These are phyloP conservation scores for Scytalidium lignicola DNA, from an alignment of 2,329 filamentous ascomycete genomes.

Conservation along the genomic window DNA sequence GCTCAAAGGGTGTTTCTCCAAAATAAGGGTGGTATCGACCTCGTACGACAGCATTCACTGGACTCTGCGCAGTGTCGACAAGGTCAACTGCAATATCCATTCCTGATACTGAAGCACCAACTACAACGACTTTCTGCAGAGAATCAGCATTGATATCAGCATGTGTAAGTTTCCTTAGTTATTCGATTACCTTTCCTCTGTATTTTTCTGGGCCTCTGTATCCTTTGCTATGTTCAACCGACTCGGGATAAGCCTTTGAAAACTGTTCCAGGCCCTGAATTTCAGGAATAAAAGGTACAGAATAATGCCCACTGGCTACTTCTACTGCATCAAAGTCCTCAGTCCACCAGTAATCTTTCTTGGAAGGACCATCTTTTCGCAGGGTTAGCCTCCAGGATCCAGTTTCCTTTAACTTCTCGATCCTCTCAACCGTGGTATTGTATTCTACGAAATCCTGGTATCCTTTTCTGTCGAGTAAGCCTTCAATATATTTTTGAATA, in stretches of 20 bases:
- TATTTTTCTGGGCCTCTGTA: slow-evolving; percentile 60
- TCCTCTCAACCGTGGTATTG: slow-evolving; percentile 55
- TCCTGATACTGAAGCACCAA: slow-evolving; percentile 58
- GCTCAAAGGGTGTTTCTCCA: slow-evolving; percentile 49
- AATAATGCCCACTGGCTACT: slow-evolving; percentile 62
- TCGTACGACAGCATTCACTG: slow-evolving; percentile 47
- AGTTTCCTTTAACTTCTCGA: slow-evolving; percentile 37
- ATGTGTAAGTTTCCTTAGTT: neutral
- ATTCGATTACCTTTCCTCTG: slow-evolving; percentile 32
- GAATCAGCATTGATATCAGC: neutral
- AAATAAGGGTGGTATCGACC: slow-evolving; percentile 47
- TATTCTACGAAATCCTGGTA: slow-evolving; percentile 47
- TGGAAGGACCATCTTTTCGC: slow-evolving; percentile 27
- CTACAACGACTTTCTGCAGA: slow-evolving; percentile 40
- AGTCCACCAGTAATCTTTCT: slow-evolving; percentile 53
- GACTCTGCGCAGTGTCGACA: slow-evolving; percentile 36
- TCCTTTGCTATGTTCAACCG: slow-evolving; percentile 63
- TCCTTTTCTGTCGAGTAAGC: slow-evolving; percentile 42
- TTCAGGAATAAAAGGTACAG: slow-evolving; percentile 54
- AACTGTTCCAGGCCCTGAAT: slow-evolving; percentile 52
- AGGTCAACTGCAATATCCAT: slow-evolving; percentile 55
- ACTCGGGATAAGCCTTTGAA: slow-evolving; percentile 44
- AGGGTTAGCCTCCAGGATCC: slow-evolving; percentile 48
- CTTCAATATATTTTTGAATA: slow-evolving; percentile 48
- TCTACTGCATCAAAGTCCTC: slow-evolving; percentile 61